A percentile compares a stretch with the other conserved stretches of the same genome.
Conservation (phyloP, 1,139 yeast species). For the Trichomonascaceae sp. region DNA sequence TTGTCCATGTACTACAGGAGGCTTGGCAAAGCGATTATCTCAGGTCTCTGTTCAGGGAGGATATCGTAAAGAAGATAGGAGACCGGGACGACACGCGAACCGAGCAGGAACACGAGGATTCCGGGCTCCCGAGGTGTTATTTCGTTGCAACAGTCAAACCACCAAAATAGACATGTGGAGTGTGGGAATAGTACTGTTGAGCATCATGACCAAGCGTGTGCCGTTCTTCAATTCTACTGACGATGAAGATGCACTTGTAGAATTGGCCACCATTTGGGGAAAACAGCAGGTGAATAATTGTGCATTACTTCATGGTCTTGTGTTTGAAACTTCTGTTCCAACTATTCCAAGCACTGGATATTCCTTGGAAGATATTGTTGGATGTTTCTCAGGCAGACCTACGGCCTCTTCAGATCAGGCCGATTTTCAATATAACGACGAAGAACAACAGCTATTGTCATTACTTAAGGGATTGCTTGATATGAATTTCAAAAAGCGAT, state of each 20-base stretch:
- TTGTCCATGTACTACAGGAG: conserved; percentile 21
- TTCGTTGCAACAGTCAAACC: conserved; percentile 81
- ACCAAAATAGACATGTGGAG: conserved; percentile 88
- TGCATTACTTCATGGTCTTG: conserved; percentile 84
- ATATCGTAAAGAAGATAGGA: conserved; percentile 31
- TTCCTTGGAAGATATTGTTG: conserved; percentile 34
- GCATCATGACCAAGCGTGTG: conserved; percentile 65
- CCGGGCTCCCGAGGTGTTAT: conserved; percentile 88
- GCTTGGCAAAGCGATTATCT: conserved; percentile 15
- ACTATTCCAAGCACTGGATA: conserved; percentile 35
- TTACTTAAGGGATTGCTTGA: conserved; percentile 49
- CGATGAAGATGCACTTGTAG: conserved; percentile 86
- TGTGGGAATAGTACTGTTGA: conserved; percentile 78
- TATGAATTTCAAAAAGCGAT: conserved; percentile 51
- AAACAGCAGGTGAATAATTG: conserved; percentile 63
- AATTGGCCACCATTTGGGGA: conserved; percentile 81
- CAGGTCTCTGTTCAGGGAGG: conserved; percentile 28
- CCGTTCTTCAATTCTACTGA: conserved; percentile 88
- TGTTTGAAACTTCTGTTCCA: conserved; percentile 62
- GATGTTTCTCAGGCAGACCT: conserved; percentile 31
- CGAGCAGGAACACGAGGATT: conserved; percentile 98
- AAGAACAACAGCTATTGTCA: conserved; percentile 42
- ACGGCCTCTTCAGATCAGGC: conserved; percentile 7
- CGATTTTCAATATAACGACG: conserved; percentile 16
- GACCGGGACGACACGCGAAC: conserved; percentile 90